phyloP scores from a whole-genome alignment of 495 filamentous ascomycete species.

The Neurospora terricola region DNA sequence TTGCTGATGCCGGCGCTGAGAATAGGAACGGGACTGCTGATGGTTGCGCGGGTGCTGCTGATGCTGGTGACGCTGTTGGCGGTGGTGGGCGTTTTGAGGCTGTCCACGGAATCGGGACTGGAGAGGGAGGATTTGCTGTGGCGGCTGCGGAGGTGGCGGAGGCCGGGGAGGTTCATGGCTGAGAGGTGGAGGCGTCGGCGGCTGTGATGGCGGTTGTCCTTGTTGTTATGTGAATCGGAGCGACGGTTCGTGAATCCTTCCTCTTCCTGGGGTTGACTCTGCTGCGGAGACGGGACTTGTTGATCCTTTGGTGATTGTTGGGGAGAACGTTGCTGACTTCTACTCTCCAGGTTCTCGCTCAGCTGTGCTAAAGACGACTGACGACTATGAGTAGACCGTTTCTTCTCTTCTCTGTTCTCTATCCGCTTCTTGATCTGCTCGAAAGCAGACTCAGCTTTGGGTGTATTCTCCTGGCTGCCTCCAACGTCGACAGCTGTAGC shows the following conservation, averaged over 20 bases:
- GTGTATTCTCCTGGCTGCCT: not conserved
- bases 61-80: not conserved
- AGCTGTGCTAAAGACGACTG: not conserved
- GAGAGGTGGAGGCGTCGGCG: not conserved
- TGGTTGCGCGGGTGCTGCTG: not conserved
- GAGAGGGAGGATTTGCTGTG: not conserved
- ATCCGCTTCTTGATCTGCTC: not conserved
- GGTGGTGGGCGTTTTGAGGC: not conserved
- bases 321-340: not conserved
- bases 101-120: not conserved
- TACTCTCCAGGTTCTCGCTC: not conserved
- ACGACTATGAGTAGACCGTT: not conserved
- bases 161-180: not conserved
- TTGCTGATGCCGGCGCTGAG: not conserved
- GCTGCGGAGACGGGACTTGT: not conserved
- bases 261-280: not conserved
- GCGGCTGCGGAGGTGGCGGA: not conserved
- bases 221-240: not conserved
- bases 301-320: not conserved
- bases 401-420: not conserved
- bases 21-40: not conserved
- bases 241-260: not conserved
- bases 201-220: not conserved
- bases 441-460: not conserved
- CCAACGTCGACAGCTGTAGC: not conserved